phyloP scores from a whole-genome alignment of 2,329 filamentous ascomycete genomes.

The Aspergillus sp. region DNA sequence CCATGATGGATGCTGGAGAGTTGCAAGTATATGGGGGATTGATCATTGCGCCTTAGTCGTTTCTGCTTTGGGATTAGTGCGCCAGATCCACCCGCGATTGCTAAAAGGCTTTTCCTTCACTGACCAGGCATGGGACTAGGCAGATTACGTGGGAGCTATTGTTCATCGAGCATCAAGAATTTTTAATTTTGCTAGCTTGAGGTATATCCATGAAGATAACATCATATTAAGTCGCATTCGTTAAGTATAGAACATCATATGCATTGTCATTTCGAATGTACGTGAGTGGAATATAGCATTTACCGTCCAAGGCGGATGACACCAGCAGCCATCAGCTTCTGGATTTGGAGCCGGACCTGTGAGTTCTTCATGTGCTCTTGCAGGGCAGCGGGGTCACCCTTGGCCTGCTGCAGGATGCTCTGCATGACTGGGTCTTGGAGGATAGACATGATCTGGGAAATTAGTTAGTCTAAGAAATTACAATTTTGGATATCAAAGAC shows the following conservation, averaged over 20 bases:
- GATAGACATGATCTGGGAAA: constrained; percentile 73
- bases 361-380: constrained; percentile 98
- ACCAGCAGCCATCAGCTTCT: constrained; percentile 90
- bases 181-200: neutral
- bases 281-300: constrained; percentile 1
- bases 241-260: neutral
- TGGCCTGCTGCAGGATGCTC: constrained; percentile 92
- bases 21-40: too few species aligned
- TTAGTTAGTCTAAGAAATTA: constrained; percentile 28
- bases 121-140: too few species aligned
- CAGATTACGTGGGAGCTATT: too few species aligned
- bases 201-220: neutral
- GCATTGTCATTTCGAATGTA: neutral
- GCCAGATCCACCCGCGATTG: too few species aligned
- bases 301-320: constrained; percentile 76
- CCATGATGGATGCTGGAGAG: too few species aligned
- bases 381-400: constrained; percentile 85
- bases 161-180: too few species aligned
- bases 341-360: constrained; percentile 79
- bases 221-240: neutral
- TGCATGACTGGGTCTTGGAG: constrained; percentile 98
- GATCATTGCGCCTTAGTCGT: too few species aligned
- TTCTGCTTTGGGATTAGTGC: too few species aligned
- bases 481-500: neutral
- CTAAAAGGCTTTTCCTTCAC: too few species aligned